These are phyloP conservation scores for Coemansia sp. DNA, from an alignment of 192 early-diverging fungal species.

Conservation along the genomic window DNA sequence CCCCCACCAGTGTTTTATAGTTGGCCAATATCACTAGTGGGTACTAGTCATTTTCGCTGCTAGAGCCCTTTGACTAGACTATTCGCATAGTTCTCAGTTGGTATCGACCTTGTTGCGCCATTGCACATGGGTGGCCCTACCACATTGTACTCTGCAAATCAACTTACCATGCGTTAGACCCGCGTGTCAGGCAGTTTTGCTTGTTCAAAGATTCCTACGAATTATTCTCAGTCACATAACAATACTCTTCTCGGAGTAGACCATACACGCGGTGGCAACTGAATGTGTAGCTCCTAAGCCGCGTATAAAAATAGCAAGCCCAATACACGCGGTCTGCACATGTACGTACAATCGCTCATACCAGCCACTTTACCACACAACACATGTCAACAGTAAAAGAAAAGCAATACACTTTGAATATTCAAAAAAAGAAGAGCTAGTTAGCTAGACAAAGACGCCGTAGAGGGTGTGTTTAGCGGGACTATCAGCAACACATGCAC, in stretches of 20 bases:
- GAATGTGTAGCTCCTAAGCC: not conserved
- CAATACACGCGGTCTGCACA: not conserved
- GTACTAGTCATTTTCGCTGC: not conserved
- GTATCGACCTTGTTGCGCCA: not conserved
- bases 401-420: not conserved
- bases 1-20: not conserved
- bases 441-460: slow-evolving; percentile 22
- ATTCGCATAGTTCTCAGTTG: not conserved
- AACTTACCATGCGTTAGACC: not conserved
- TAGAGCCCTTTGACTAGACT: not conserved
- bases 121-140: not conserved
- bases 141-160: too few relatives aligned
- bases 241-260: slow-evolving; percentile 2
- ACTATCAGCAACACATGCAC: slow-evolving; percentile 49
- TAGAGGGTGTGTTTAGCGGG: slow-evolving; percentile 22
- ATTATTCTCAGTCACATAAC: not conserved
- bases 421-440: not conserved
- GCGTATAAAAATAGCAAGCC: not conserved
- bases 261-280: not conserved
- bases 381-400: not conserved
- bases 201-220: not conserved
- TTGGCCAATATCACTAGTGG: not conserved
- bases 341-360: not conserved
- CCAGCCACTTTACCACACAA: not conserved
- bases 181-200: not conserved